phyloP scores from a whole-genome alignment of 306 rosid species.

The Sechiopsis laciniata region DNA sequence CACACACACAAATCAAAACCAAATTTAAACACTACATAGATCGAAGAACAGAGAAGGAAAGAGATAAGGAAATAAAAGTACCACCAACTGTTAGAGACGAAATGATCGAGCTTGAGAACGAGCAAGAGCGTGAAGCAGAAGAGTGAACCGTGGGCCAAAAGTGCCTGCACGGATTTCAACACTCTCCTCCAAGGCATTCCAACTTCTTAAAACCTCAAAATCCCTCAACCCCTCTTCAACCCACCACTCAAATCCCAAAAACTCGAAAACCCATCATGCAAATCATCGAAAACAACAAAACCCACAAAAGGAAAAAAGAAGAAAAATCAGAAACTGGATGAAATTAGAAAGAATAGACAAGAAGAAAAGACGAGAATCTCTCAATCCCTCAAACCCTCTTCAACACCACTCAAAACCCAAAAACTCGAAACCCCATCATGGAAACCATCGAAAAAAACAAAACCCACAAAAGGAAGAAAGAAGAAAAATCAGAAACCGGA shows the following conservation, averaged over 20 bases:
- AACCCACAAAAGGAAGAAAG: too few relatives aligned
- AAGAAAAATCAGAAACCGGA: too few relatives aligned
- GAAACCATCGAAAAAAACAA: too few relatives aligned
- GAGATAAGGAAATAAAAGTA: slow-evolving; percentile 30
- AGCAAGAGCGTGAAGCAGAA: slow-evolving; percentile 77
- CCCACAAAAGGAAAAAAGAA: neutral
- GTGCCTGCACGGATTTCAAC: slow-evolving; percentile 76
- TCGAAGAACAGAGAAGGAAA: neutral
- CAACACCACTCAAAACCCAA: too few relatives aligned
- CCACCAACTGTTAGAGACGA: slow-evolving; percentile 80
- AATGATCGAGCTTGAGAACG: slow-evolving; percentile 83
- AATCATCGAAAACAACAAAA: neutral
- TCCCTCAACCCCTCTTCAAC: neutral
- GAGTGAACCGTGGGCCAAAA: slow-evolving; percentile 71
- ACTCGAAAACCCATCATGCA: slow-evolving; percentile 7
- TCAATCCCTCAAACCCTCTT: neutral
- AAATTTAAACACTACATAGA: neutral
- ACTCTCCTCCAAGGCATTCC: slow-evolving; percentile 81
- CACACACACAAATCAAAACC: too few relatives aligned
- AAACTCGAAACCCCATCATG: too few relatives aligned
- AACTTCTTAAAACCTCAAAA: neutral
- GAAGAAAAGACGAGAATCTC: neutral
- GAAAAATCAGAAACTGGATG: neutral
- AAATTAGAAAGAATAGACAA: neutral
- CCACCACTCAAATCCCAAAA: neutral